These are phyloP conservation scores for Juglanconis oblonga DNA, from an alignment of 2,329 filamentous ascomycete genomes.

Conservation along the genomic window DNA sequence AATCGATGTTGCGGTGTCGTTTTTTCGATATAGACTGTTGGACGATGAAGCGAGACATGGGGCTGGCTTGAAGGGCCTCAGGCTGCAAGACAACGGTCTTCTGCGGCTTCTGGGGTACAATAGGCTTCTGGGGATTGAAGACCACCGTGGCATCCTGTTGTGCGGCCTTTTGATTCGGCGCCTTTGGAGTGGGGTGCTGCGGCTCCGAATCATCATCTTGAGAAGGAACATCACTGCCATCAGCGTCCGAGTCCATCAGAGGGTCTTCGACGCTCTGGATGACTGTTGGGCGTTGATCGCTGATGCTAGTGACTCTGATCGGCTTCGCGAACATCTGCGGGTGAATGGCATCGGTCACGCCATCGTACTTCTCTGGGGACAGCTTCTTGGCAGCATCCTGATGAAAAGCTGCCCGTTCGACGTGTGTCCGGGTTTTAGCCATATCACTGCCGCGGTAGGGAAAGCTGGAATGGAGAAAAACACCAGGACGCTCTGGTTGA, in stretches of 20 bases:
- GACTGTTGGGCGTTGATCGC: constrained; percentile 24
- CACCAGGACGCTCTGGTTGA: constrained; percentile 1
- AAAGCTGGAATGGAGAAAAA: constrained; percentile 26
- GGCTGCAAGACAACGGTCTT: constrained; percentile 11
- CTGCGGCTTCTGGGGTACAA: constrained; percentile 9
- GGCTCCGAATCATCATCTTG: constrained; percentile 28
- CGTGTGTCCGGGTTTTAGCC: constrained; percentile 21
- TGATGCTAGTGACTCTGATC: constrained; percentile 22
- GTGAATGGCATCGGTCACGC: constrained; percentile 15
- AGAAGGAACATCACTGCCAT: constrained; percentile 26
- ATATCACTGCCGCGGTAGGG: constrained; percentile 36
- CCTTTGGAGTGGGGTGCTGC: constrained; percentile 24
- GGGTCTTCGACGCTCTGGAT: constrained; percentile 26
- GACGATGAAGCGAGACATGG: constrained; percentile 18
- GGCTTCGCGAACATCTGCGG: constrained; percentile 12
- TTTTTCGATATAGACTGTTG: constrained; percentile 32
- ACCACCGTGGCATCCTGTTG: constrained; percentile 13
- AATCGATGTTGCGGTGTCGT: constrained; percentile 46
- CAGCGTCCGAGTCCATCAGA: constrained; percentile 21
- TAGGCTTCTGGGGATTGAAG: constrained; percentile 14
- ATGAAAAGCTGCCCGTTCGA: constrained; percentile 14
- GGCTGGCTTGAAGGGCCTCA: constrained; percentile 18
- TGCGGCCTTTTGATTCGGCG: constrained; percentile 16
- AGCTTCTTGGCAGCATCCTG: constrained; percentile 14
- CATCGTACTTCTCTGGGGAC: constrained; percentile 24